Conservation (phyloP, 2,329 filamentous ascomycete genomes). For the Colletotrichum simmondsii region DNA sequence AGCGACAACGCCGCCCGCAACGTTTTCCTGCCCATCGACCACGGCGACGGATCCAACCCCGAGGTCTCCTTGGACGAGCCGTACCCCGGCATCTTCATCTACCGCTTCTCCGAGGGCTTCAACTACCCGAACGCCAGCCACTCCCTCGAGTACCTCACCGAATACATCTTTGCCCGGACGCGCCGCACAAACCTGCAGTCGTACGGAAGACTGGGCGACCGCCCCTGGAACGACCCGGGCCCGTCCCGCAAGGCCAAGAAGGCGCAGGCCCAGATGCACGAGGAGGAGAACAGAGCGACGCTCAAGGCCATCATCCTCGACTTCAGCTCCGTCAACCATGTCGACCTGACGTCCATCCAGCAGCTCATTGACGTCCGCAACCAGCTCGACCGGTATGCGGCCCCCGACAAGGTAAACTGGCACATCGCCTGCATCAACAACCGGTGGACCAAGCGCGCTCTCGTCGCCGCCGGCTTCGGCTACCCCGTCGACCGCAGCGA, state of each 20-base stretch:
- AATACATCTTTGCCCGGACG: conserved; percentile 76
- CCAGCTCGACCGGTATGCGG: conserved; percentile 86
- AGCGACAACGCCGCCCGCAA: conserved; percentile 68
- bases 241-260: conserved; percentile 64
- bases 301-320: conserved; percentile 93
- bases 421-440: conserved; percentile 95
- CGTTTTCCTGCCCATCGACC: conserved; percentile 87
- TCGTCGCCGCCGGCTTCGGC: conserved; percentile 89
- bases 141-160: conserved; percentile 82
- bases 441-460: conserved; percentile 92
- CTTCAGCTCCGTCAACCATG: conserved; percentile 92
- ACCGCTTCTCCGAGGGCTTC: conserved; percentile 93
- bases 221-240: conserved; percentile 95
- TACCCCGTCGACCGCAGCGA: conserved; percentile 69
- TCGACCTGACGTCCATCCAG: conserved; percentile 93
- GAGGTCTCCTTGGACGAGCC: conserved; percentile 81
- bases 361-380: conserved; percentile 94
- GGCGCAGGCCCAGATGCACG: conserved; percentile 47
- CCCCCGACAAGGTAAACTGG: conserved; percentile 89
- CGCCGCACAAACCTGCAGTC: conserved; percentile 78
- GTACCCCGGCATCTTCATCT: conserved; percentile 94
- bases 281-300: conserved; percentile 67
- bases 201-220: conserved; percentile 76
- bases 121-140: conserved; percentile 95
- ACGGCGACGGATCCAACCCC: conserved; percentile 92